phyloP scores from a whole-genome alignment of 1,139 yeast genomes.

The Yamadazyma sp. region DNA sequence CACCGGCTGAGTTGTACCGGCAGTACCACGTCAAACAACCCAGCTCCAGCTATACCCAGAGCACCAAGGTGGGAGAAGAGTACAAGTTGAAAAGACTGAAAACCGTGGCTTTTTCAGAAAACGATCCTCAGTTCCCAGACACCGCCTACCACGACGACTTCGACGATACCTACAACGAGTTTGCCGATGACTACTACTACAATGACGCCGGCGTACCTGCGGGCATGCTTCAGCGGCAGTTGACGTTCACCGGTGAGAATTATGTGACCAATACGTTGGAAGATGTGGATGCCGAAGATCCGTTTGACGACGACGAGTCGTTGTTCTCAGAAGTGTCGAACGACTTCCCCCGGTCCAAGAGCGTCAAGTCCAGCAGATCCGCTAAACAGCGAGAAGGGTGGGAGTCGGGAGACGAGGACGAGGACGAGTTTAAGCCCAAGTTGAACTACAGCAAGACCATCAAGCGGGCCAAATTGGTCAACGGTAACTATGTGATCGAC shows the following conservation, averaged over 20 bases:
- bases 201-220: constrained; percentile 12
- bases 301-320: constrained; percentile 49
- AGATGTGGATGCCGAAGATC: constrained; percentile 44
- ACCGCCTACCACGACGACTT: constrained; percentile 14
- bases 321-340: constrained; percentile 45
- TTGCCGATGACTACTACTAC: constrained; percentile 15
- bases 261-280: constrained; percentile 42
- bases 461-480: constrained; percentile 54
- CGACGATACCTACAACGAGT: constrained; percentile 18
- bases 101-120: constrained; percentile 35
- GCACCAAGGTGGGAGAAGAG: constrained; percentile 25
- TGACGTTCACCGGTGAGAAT: constrained; percentile 39
- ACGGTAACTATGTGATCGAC: constrained; percentile 75
- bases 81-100: constrained; percentile 20
- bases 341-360: constrained; percentile 20
- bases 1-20: constrained; percentile 11
- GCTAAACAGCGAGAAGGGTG: constrained; percentile 9
- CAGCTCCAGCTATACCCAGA: constrained; percentile 16
- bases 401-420: constrained; percentile 28
- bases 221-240: constrained; percentile 19
- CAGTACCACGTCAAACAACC: constrained; percentile 11
- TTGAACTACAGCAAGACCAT: constrained; percentile 48
- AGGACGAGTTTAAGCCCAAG: constrained; percentile 43
- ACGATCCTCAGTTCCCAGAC: constrained; percentile 38
- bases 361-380: constrained; percentile 13